Base-by-base conservation (phyloP, 768 basidiomycete species). In the Gloeostereum incarnatum region DNA sequence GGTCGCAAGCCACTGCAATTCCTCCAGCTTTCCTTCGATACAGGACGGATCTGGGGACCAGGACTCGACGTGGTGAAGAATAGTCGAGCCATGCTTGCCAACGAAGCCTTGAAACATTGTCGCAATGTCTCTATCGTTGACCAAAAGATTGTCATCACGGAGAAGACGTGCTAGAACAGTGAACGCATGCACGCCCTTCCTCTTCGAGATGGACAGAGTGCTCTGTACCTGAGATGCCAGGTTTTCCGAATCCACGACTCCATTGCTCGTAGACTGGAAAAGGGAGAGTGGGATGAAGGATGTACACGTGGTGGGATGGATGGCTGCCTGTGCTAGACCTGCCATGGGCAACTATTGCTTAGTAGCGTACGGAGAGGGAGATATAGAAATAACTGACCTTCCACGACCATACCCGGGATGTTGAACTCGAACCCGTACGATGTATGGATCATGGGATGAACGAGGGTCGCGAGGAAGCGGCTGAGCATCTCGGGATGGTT, bases 11-110 rank as follows among this genome's bases (percentile, higher is more conserved):
- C 79, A 86, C 4, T 60, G 49, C 4, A 87, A 45, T 46, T 87
- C 81, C 45, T 78, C 76, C 18, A 78, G 61, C 53, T 81, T 84
- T 13, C 60, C 53, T n/a, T 65, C 61, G 5, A 76, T 46, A 44
- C 13, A 73, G 61, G 6, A 53, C 56, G 46, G 73, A 46, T 2
- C 66, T 58, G 36, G 65, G 60, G 2, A 53, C 45, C 1, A 48
- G 47, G 11, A 1, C 20, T 26, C 18, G 4, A 5, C 11, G n/a
- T 29, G n/a, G 34, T 69, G 62, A 10, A 61, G 58, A 6, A 62
- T 58, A 9, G 57, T 54, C 4, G 64, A 54, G 2, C 67, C 66
- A 29, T 67, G 57, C 13, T 59, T 56, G 24, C 50, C 44, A 9
- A 62, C 53, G 32, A 58, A 57, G 2, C 53, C 57, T 3, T 58